Conservation (phyloP, 108 stramenopile genomes). For the Nannochloropsis granulata region DNA sequence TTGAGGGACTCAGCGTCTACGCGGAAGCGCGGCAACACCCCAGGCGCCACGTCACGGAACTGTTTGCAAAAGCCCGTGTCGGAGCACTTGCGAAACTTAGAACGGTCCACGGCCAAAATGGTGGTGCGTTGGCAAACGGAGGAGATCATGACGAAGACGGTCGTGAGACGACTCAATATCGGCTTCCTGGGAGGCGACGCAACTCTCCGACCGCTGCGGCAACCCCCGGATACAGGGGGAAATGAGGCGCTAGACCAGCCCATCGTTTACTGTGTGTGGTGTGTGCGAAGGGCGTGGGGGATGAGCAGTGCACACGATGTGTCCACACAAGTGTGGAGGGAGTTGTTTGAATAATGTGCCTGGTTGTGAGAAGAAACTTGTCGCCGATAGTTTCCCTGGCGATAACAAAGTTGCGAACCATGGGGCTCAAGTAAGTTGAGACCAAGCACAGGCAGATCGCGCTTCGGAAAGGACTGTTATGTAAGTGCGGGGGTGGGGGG, state of each 20-base stretch:
- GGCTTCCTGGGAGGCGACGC: background rate
- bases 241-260: background rate
- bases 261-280: background rate
- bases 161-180: background rate
- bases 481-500: too few relatives aligned
- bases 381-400: too few relatives aligned
- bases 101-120: slow-evolving; percentile 68
- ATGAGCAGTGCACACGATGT: too few relatives aligned
- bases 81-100: slow-evolving; percentile 89
- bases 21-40: background rate
- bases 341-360: too few relatives aligned
- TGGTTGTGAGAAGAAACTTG: too few relatives aligned
- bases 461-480: too few relatives aligned
- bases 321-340: too few relatives aligned
- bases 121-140: background rate
- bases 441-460: too few relatives aligned
- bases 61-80: slow-evolving; percentile 93
- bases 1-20: slow-evolving; percentile 15
- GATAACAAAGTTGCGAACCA: too few relatives aligned
- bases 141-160: background rate
- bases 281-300: too few relatives aligned
- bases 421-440: too few relatives aligned
- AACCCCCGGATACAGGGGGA: background rate
- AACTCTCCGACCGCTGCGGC: background rate
- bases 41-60: slow-evolving; percentile 45